These are phyloP conservation scores for Dactylellina haptotyla DNA, from an alignment of 2,329 filamentous ascomycete genomes.

Conservation along the genomic window DNA sequence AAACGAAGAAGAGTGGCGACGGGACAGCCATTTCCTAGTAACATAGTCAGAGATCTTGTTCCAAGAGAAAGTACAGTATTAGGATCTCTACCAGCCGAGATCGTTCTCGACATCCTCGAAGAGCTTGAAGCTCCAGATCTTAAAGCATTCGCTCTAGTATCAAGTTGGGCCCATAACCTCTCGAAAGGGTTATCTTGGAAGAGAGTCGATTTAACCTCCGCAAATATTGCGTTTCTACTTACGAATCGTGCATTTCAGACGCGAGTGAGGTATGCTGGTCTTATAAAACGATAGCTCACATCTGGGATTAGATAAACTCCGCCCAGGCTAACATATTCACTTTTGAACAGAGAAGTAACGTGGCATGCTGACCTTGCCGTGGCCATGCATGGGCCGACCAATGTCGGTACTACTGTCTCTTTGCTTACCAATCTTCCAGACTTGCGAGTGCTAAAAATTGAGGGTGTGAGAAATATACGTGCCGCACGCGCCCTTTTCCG, in stretches of 20 bases:
- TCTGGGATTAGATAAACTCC: neutral
- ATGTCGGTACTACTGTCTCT: neutral
- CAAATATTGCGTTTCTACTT: neutral
- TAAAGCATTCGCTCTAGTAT: conserved; percentile 1
- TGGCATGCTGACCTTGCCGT: neutral
- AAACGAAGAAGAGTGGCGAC: no score
- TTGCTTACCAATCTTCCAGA: neutral
- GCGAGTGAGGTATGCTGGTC: conserved; percentile 8
- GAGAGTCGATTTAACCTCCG: neutral
- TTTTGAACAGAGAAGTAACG: neutral
- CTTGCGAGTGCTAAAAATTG: conserved; percentile 8
- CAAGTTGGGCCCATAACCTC: conserved; percentile 7
- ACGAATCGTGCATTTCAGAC: neutral
- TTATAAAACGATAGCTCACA: neutral
- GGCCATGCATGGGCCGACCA: neutral
- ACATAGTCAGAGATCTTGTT: neutral
- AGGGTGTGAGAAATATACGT: neutral
- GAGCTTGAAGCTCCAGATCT: neutral
- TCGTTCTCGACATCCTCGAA: neutral
- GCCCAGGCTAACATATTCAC: neutral
- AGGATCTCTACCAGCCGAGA: conserved; percentile 6
- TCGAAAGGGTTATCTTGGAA: neutral
- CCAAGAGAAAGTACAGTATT: neutral
- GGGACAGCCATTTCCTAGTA: neutral
- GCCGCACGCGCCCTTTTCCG: neutral